A percentile compares a stretch with the other conserved stretches of the same genome.
These are phyloP conservation scores for Exophiala alcalophila DNA, from an alignment of 2,329 filamentous ascomycete species.

Conservation along the genomic window DNA sequence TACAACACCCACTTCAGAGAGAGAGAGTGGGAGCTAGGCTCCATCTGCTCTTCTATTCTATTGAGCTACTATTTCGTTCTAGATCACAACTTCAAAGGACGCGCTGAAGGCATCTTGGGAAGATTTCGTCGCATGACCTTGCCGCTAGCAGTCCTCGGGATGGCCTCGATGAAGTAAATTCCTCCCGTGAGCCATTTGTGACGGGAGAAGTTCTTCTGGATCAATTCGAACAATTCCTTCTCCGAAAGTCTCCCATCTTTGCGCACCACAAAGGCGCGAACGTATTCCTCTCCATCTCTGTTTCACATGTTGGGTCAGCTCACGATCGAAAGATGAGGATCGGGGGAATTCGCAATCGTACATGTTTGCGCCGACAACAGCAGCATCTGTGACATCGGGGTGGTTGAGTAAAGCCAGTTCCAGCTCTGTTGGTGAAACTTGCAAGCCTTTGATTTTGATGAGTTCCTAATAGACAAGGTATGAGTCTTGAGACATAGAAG, in stretches of 20 bases:
- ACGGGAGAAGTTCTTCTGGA: constrained; percentile 43
- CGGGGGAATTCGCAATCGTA: neutral
- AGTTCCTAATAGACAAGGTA: constrained; percentile 40
- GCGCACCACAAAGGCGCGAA: constrained; percentile 32
- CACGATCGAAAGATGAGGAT: neutral
- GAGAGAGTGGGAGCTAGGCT: no score
- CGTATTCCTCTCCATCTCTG: constrained; percentile 9
- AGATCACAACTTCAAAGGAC: constrained; percentile 2
- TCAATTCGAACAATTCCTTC: constrained; percentile 41
- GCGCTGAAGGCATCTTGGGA: neutral
- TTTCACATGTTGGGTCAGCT: neutral
- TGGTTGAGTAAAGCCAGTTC: constrained; percentile 47
- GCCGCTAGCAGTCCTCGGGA: constrained; percentile 47
- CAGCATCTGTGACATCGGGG: constrained; percentile 50
- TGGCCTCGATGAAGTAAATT: constrained; percentile 44
- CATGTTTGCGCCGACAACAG: constrained; percentile 50
- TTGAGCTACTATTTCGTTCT: no score
- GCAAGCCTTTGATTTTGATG: constrained; percentile 61
- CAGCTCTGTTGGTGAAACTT: constrained; percentile 61
- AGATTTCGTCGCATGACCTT: constrained; percentile 33
- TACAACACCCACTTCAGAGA: no score
- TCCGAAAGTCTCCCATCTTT: constrained; percentile 32
- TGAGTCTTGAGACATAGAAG: no score
- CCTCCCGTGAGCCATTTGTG: constrained; percentile 48
- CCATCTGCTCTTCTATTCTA: no score